Evolutionary conservation across 2,329 filamentous ascomycete species (phyloP).

Genomic region (Paraconiothyrium sp.): DNA sequence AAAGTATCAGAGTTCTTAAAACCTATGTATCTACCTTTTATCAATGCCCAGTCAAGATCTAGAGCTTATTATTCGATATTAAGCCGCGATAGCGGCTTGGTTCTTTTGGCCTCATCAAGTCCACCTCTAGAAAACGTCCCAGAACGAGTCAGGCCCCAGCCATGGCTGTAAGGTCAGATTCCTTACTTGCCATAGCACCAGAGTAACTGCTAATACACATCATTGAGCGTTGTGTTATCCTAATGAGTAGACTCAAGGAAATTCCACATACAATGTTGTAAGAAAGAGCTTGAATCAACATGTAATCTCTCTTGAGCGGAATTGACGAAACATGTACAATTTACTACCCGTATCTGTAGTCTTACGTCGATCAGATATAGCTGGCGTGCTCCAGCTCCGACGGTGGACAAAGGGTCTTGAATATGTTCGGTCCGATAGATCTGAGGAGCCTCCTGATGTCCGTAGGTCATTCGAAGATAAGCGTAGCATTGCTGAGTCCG

Average conservation of each 20-base stretch:
- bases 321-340: background rate
- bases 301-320: background rate
- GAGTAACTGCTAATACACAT: background rate
- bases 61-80: too few relatives aligned
- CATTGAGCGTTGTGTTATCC: background rate
- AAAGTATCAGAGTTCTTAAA: background rate
- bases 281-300: background rate
- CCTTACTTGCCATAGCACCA: too few relatives aligned
- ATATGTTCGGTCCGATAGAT: too few relatives aligned
- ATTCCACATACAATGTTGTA: background rate
- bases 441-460: background rate
- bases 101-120: too few relatives aligned
- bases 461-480: background rate
- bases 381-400: background rate
- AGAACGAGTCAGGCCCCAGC: too few relatives aligned
- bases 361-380: background rate
- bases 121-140: too few relatives aligned
- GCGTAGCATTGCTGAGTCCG: too few relatives aligned
- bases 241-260: background rate
- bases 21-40: too few relatives aligned
- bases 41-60: too few relatives aligned
- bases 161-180: too few relatives aligned
- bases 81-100: too few relatives aligned
- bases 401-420: background rate
- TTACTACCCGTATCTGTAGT: background rate